A percentile compares a stretch with the other conserved stretches of the same genome.
Evolutionary conservation across 805 yeast species (phyloP).

Genomic region (fission yeast (Schizosaccharomyces pombe)): ASM294v3 CU329670.1:4327001-4327500

Average conservation of each 20-base stretch:
- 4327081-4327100: too few relatives aligned
- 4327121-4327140: too few relatives aligned
- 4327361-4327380: slow-evolving; percentile 88
- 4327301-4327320: slow-evolving; percentile 87
- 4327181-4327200: not conserved
- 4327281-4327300: slow-evolving; percentile 62
- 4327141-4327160: too few relatives aligned
- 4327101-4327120: too few relatives aligned
- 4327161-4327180: too few relatives aligned
- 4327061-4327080: too few relatives aligned
- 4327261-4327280: not conserved
- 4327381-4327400: slow-evolving; percentile 95
- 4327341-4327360: slow-evolving; percentile 87
- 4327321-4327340: slow-evolving; percentile 94
- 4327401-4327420: slow-evolving; percentile 98
- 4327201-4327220: not conserved
- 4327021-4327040: too few relatives aligned
- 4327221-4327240: not conserved
- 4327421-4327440: slow-evolving; percentile 79
- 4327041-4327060: too few relatives aligned
- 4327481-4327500: slow-evolving; percentile 90
- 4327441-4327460: slow-evolving; percentile 88
- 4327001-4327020: too few relatives aligned
- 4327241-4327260: not conserved
- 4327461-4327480: slow-evolving; percentile 88